Evolutionary conservation across 108 stramenopile genomes (phyloP).

Genomic region (Mediolabrus comicus): DNA sequence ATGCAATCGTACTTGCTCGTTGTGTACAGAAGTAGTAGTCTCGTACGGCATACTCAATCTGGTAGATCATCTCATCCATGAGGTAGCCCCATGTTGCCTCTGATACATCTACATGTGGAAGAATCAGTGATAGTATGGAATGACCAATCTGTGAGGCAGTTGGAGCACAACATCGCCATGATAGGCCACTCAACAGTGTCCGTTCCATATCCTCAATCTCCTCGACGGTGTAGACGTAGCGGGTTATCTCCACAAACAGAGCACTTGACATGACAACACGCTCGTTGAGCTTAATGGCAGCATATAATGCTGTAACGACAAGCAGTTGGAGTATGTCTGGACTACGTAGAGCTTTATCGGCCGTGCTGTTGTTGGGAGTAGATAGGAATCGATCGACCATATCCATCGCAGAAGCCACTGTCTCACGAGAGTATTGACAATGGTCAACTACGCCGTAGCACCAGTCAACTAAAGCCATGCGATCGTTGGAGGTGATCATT

Average conservation of each 20-base stretch:
- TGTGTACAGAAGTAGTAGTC: slow-evolving; percentile 31
- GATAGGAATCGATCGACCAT: slow-evolving; percentile 53
- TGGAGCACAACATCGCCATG: too few species aligned
- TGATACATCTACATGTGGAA: too few species aligned
- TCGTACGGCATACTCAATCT: slow-evolving; percentile 36
- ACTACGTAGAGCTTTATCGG: slow-evolving; percentile 13
- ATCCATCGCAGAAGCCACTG: too few species aligned
- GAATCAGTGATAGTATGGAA: too few species aligned
- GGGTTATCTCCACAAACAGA: slow-evolving; percentile 56
- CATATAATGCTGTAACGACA: slow-evolving; percentile 47
- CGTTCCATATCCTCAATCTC: slow-evolving; percentile 64
- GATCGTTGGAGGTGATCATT: too few species aligned
- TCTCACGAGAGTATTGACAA: too few species aligned
- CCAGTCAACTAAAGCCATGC: too few species aligned
- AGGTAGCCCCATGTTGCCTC: too few species aligned
- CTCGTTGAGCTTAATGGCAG: slow-evolving; percentile 50
- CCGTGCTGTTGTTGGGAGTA: background rate
- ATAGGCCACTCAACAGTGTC: slow-evolving; percentile 49
- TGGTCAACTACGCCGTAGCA: too few species aligned
- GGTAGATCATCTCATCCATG: too few species aligned
- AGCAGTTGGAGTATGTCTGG: slow-evolving; percentile 40
- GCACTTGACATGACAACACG: slow-evolving; percentile 61
- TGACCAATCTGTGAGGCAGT: too few species aligned
- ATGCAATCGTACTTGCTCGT: slow-evolving; percentile 35
- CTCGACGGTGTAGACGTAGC: too few species aligned